Evolutionary conservation across 805 yeast species (phyloP), one percentile per base, ranked within the genome.

Genomic region (Candida insectalens): DNA sequence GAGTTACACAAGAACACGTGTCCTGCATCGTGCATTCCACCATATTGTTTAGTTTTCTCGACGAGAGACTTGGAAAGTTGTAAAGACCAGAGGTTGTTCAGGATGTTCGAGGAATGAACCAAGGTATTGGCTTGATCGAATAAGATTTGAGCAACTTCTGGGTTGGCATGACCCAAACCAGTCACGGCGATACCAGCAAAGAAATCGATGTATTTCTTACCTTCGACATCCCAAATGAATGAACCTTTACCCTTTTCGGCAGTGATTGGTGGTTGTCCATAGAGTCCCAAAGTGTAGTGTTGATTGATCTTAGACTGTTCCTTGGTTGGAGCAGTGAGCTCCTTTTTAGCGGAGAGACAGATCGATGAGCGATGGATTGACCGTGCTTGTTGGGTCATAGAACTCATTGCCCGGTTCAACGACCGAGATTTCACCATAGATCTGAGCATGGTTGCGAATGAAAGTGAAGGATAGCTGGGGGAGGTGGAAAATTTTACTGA

Each of bases 121-220:
- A 89, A 63, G 7, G 77, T 76, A 21, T 55, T 53, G 1, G 87
- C 74, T 60, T 92, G 98, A 28, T 81, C 80, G 37, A 60, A 57
- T 40, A 87, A 54, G 39, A 92, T 72, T 35, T 79, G 62, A 5
- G 94, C 71, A 25, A 92, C 69, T 41, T 76, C 79, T 4, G 77
- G 74, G 46, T 92, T 71, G 18, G 87, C 65, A 52, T 92, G 97
- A 3, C 98, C 98, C 42, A 92, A 63, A 1, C 83, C 79, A n/a
- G 95, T 89, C 12, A 92, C 98, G 1, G 98, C 97, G 45, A 92
- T 89, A 34, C 98, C 98, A 2, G 96, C 87, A 1, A 89, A 78
- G 59, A 92, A 89, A 53, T 92, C 98, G 33, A 92, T 67, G 50
- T 79, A 92, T 52, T 79, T 69, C 26, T 74, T 67, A 39, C 81